Evolutionary conservation across 2,329 filamentous ascomycete species (phyloP).

Genomic region (Fusarium pseudocircinatum): DNA sequence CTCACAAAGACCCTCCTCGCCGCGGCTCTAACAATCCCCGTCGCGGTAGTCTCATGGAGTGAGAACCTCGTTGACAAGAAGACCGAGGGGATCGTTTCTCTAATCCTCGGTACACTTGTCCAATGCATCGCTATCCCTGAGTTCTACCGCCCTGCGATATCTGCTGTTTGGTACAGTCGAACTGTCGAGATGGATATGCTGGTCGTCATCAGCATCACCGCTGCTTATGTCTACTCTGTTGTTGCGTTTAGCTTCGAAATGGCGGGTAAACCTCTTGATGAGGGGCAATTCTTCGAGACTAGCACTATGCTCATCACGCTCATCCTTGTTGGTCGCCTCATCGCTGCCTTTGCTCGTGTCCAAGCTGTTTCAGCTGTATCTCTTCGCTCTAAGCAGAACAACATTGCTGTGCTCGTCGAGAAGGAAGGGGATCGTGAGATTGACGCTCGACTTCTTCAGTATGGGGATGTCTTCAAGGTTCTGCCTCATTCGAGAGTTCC

Average conservation of each 20-base stretch:
- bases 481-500: constrained; percentile 60
- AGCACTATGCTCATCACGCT: constrained; percentile 55
- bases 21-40: constrained; percentile 47
- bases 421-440: constrained; percentile 52
- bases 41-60: constrained; percentile 48
- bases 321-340: constrained; percentile 50
- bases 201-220: constrained; percentile 63
- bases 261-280: constrained; percentile 41
- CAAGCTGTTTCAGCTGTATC: constrained; percentile 51
- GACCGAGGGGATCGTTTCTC: constrained; percentile 44
- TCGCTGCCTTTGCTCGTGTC: constrained; percentile 51
- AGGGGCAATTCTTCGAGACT: constrained; percentile 45
- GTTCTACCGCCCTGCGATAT: constrained; percentile 61
- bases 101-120: constrained; percentile 60
- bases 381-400: constrained; percentile 56
- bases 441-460: constrained; percentile 66
- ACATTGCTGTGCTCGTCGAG: constrained; percentile 57
- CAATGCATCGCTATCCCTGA: constrained; percentile 59
- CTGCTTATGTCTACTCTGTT: constrained; percentile 62
- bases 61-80: constrained; percentile 32
- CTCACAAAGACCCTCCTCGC: constrained; percentile 46
- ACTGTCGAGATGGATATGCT: constrained; percentile 66
- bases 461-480: constrained; percentile 65
- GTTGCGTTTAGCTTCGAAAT: constrained; percentile 51
- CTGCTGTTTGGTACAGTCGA: constrained; percentile 55